Base-by-base conservation (phyloP, 441 rosid genomes). In the Macaranga tanarius region DNA sequence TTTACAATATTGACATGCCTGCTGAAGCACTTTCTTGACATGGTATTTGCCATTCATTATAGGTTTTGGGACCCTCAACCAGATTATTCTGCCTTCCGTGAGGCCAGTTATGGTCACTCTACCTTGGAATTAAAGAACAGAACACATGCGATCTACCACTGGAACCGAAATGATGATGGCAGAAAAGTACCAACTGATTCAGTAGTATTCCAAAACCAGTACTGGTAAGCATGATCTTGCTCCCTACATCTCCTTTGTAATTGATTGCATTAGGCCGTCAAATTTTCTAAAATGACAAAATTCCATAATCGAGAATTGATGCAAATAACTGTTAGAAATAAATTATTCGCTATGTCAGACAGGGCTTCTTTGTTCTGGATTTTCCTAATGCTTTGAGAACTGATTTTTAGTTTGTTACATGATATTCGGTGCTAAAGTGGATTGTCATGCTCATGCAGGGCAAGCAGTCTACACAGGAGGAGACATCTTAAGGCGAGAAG, bases 101-200 rank as follows among this genome's bases (percentile, higher is more conserved):
- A 92, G 71, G 89, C 97, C 34, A 92, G 93, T 71, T 92, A 88
- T 26, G 87, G 91, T 25, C 97, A 86, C 42, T 89, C 92, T 6
- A 62, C 81, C 51, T 79, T 89, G 73, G 88, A 88, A 63, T 83
- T 90, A 22, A 74, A 66, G 72, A 90, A 88, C 74, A 77, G 81
- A 65, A 88, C 92, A n/a, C 91, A 85, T 34, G 91, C 95, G 0
- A 47, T 66, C 19, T 88, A 88, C 79, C 87, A 79, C 1, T 90
- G 93, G 91, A 86, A 90, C 73, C 81, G 91, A 50, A 90, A 90
- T 52, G 82, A 90, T 69, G 90, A 88, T 17, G 88, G 87, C 7
- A 80, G 81, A 23, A 80, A 82, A 28, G 77, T 81, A 20, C 77
- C 80, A 8, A 75, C 86, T 2, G 92, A 90, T 79, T 80, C 86